phyloP scores from a whole-genome alignment of 2,329 filamentous ascomycete genomes.

The Ascochyta koolunga region DNA sequence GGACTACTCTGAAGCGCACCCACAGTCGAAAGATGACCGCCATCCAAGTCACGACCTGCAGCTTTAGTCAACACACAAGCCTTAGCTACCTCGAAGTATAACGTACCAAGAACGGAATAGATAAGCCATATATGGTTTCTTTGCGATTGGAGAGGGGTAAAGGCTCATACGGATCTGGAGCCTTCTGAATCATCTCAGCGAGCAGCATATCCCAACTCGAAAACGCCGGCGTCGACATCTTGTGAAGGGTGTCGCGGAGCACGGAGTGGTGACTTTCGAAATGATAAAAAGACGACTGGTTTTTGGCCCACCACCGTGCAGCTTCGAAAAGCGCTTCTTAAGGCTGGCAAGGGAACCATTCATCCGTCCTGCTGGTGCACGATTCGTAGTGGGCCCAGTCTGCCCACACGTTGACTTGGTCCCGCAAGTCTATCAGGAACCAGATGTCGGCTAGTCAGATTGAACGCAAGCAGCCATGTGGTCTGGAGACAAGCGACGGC shows the following conservation, averaged over 20 bases:
- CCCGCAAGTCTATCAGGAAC: background rate
- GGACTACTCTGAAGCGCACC: conserved; percentile 35
- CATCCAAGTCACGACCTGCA: conserved; percentile 34
- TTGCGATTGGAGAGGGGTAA: conserved; percentile 34
- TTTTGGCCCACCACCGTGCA: background rate
- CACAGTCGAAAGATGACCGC: conserved; percentile 38
- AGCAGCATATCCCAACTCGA: conserved; percentile 26
- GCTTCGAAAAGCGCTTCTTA: conserved; percentile 1
- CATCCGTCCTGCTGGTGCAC: background rate
- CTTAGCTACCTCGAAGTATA: background rate
- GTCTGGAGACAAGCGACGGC: conserved; percentile 5
- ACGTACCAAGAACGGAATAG: conserved; percentile 37
- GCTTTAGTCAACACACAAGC: conserved; percentile 12
- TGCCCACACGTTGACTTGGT: background rate
- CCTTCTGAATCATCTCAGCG: conserved; percentile 24
- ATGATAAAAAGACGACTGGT: background rate
- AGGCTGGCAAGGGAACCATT: background rate
- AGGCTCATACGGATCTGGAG: conserved; percentile 37
- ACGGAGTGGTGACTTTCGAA: conserved; percentile 6
- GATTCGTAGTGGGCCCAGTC: conserved; percentile 3
- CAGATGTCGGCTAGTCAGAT: background rate
- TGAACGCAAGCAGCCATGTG: background rate
- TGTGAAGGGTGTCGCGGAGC: conserved; percentile 4
- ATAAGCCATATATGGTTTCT: conserved; percentile 34
- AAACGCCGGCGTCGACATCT: conserved; percentile 12